phyloP scores from a whole-genome alignment of 2,329 filamentous ascomycete genomes.

The Paraphoma chrysanthemicola region DNA sequence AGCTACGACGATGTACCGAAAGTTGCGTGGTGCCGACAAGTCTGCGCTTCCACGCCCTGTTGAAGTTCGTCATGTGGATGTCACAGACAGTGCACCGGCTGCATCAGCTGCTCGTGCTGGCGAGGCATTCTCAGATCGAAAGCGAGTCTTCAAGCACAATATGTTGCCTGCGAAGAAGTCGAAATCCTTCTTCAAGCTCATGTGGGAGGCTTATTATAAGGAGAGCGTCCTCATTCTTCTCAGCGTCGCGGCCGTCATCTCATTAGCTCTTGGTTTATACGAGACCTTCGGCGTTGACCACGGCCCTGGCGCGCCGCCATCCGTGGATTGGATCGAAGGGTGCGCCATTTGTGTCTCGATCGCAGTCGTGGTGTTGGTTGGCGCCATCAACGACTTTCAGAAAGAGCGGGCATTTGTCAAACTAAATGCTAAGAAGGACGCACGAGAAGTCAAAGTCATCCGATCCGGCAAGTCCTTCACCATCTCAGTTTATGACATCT shows the following conservation, averaged over 20 bases:
- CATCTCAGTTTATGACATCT: conserved; percentile 64
- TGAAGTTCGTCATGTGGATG: conserved; percentile 17
- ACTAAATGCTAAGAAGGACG: conserved; percentile 46
- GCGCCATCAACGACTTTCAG: conserved; percentile 46
- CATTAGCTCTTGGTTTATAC: conserved; percentile 73
- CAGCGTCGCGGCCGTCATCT: conserved; percentile 72
- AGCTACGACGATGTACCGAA: conserved; percentile 43
- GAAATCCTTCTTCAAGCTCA: conserved; percentile 64
- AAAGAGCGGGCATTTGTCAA: conserved; percentile 45
- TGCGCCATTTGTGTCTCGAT: conserved; percentile 48
- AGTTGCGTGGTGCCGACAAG: conserved; percentile 7
- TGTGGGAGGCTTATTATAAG: conserved; percentile 74
- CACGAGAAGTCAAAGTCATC: conserved; percentile 51
- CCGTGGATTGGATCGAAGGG: conserved; percentile 50
- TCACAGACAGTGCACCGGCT: conserved; percentile 28
- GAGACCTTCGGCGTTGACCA: conserved; percentile 63
- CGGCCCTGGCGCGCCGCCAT: conserved; percentile 49
- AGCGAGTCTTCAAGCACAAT: conserved; percentile 67
- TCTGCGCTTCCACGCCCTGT: conserved; percentile 12
- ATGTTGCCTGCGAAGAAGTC: conserved; percentile 68
- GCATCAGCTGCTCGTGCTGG: conserved; percentile 23
- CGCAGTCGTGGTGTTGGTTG: conserved; percentile 45
- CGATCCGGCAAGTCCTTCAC: conserved; percentile 70
- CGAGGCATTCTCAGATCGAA: conserved; percentile 60
- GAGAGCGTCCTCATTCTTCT: conserved; percentile 76